These are phyloP conservation scores for Marasmius oreades DNA, from an alignment of 1,284 basidiomycete genomes.

Conservation along the genomic window DNA sequence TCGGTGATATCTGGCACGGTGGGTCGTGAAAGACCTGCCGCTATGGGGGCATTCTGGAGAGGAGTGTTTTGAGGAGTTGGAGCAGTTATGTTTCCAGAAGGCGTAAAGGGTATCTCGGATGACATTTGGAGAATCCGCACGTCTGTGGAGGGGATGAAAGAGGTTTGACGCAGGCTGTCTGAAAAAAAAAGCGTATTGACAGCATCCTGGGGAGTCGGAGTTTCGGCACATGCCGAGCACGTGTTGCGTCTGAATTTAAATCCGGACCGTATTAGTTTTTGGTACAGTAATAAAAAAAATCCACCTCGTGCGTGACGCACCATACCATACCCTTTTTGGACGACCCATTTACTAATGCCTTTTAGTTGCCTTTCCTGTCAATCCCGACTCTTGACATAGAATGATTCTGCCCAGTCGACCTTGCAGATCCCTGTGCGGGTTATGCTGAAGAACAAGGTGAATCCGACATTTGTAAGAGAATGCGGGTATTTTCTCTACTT, in stretches of 20 bases:
- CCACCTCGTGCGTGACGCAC: too few relatives aligned
- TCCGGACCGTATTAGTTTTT: too few relatives aligned
- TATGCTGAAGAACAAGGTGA: too few relatives aligned
- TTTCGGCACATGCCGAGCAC: background rate
- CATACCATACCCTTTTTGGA: too few relatives aligned
- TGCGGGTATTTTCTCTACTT: too few relatives aligned
- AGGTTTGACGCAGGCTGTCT: background rate
- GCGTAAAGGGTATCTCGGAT: conserved; percentile 42
- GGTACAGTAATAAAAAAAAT: too few relatives aligned
- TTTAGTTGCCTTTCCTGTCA: too few relatives aligned
- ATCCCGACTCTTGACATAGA: too few relatives aligned
- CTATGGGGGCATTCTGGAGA: conserved; percentile 65
- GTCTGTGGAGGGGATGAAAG: background rate
- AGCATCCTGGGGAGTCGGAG: background rate
- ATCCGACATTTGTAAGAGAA: too few relatives aligned
- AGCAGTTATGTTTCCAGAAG: conserved; percentile 47
- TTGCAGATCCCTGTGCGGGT: too few relatives aligned
- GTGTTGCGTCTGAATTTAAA: background rate
- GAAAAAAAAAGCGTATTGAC: background rate
- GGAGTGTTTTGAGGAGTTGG: conserved; percentile 85
- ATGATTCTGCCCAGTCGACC: too few relatives aligned
- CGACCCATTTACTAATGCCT: too few relatives aligned
- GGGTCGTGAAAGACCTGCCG: conserved; percentile 61
- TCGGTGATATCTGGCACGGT: conserved; percentile 70
- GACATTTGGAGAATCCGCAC: conserved; percentile 34